These are phyloP conservation scores for Ophiostoma australiae DNA, from an alignment of 2,329 filamentous ascomycete genomes.

Conservation along the genomic window DNA sequence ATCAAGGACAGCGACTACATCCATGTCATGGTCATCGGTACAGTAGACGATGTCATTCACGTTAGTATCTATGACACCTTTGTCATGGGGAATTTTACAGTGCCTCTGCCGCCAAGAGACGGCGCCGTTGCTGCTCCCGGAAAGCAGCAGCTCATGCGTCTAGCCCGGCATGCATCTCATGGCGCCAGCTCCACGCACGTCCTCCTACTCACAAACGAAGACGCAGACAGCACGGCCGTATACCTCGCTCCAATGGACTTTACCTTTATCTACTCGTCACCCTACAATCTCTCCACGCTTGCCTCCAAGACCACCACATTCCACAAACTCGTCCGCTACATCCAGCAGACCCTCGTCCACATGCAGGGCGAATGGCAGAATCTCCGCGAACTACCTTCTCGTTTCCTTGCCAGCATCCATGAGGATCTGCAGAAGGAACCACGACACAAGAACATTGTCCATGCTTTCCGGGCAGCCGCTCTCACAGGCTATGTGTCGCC, in stretches of 20 bases:
- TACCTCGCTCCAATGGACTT: constrained; percentile 74
- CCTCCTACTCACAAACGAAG: constrained; percentile 50
- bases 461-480: constrained; percentile 77
- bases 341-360: constrained; percentile 72
- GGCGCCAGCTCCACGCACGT: constrained; percentile 70
- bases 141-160: constrained; percentile 29
- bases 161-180: constrained; percentile 63
- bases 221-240: constrained; percentile 42
- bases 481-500: constrained; percentile 75
- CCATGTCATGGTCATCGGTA: constrained; percentile 72
- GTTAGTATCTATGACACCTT: constrained; percentile 84
- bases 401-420: constrained; percentile 73
- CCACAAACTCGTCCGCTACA: constrained; percentile 80
- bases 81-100: constrained; percentile 63
- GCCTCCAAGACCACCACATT: constrained; percentile 82
- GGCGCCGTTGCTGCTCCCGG: background rate
- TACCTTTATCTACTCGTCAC: constrained; percentile 72
- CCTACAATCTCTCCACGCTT: constrained; percentile 75
- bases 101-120: constrained; percentile 36
- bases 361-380: constrained; percentile 80
- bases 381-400: constrained; percentile 68
- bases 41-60: constrained; percentile 65
- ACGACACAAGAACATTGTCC: constrained; percentile 55
- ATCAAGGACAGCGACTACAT: constrained; percentile 67
- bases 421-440: constrained; percentile 63